Conservation (phyloP, 2,329 filamentous ascomycete species). For the Falciphora oryzae region DNA sequence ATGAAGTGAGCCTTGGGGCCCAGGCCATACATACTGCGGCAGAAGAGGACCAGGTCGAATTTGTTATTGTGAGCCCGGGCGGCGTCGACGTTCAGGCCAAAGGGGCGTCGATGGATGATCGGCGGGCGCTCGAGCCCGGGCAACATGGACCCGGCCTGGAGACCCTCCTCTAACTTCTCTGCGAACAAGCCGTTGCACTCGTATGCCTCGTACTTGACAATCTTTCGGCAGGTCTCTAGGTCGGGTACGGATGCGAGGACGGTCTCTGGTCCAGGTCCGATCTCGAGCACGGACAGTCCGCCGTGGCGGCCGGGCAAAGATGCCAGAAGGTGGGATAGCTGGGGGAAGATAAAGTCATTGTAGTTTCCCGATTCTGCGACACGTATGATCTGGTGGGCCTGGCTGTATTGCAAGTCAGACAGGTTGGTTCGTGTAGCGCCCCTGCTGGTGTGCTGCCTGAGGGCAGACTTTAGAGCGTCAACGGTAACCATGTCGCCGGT, state of each 20-base stretch:
- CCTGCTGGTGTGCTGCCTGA: slow-evolving; percentile 24
- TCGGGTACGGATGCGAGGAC: slow-evolving; percentile 45
- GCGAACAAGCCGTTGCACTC: slow-evolving; percentile 46
- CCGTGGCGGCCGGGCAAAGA: slow-evolving; percentile 33
- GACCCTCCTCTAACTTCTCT: slow-evolving; percentile 33
- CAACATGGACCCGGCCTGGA: slow-evolving; percentile 32
- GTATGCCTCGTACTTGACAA: slow-evolving; percentile 46
- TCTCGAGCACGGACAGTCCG: slow-evolving; percentile 50
- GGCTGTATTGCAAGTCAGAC: slow-evolving; percentile 40
- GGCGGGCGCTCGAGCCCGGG: slow-evolving; percentile 33
- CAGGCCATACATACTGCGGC: slow-evolving; percentile 60
- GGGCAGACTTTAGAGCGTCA: slow-evolving; percentile 33
- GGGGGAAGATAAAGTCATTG: slow-evolving; percentile 45
- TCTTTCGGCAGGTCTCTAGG: slow-evolving; percentile 29
- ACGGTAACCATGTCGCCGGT: slow-evolving; percentile 35
- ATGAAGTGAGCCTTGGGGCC: slow-evolving; percentile 40
- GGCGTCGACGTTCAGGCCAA: slow-evolving; percentile 23
- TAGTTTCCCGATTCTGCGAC: slow-evolving; percentile 34
- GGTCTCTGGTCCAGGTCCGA: slow-evolving; percentile 52
- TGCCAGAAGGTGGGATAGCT: slow-evolving; percentile 35
- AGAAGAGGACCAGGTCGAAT: slow-evolving; percentile 56
- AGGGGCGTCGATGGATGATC: slow-evolving; percentile 33
- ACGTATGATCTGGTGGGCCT: slow-evolving; percentile 36
- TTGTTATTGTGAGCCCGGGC: slow-evolving; percentile 21
- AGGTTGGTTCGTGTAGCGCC: slow-evolving; percentile 27